Evolutionary conservation across 345 rosid genomes (phyloP).

Genomic region (Rhodamnia argentea): DNA sequence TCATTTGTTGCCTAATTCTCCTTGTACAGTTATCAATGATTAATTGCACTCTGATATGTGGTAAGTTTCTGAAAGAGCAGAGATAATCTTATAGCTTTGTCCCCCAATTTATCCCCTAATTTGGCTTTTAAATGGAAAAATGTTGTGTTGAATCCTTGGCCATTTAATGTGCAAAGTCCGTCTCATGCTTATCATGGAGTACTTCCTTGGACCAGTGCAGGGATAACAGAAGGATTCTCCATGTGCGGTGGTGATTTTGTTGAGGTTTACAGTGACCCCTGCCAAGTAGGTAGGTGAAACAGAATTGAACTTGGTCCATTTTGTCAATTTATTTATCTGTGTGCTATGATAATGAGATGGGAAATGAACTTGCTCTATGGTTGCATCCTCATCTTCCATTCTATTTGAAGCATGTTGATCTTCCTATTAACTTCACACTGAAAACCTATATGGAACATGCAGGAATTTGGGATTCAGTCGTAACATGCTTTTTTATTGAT

Average conservation of each 20-base stretch:
- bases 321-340: background rate
- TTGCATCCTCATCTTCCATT: background rate
- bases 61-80: background rate
- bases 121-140: background rate
- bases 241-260: conserved; percentile 99
- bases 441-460: conserved; percentile 10
- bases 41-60: background rate
- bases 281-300: conserved; percentile 61
- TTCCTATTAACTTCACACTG: background rate
- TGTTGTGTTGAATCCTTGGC: background rate
- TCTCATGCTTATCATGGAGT: background rate
- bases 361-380: background rate
- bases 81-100: background rate
- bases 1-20: background rate
- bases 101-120: background rate
- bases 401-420: background rate
- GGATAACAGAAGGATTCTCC: conserved; percentile 95
- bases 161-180: background rate
- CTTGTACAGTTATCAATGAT: background rate
- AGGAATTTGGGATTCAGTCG: conserved; percentile 96
- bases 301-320: background rate
- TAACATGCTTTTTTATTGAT: conserved; percentile 92
- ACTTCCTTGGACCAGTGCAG: conserved; percentile 49
- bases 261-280: conserved; percentile 79
- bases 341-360: background rate